These are phyloP conservation scores for Colletotrichum plurivorum DNA, from an alignment of 2,329 filamentous ascomycete genomes.

Conservation along the genomic window DNA sequence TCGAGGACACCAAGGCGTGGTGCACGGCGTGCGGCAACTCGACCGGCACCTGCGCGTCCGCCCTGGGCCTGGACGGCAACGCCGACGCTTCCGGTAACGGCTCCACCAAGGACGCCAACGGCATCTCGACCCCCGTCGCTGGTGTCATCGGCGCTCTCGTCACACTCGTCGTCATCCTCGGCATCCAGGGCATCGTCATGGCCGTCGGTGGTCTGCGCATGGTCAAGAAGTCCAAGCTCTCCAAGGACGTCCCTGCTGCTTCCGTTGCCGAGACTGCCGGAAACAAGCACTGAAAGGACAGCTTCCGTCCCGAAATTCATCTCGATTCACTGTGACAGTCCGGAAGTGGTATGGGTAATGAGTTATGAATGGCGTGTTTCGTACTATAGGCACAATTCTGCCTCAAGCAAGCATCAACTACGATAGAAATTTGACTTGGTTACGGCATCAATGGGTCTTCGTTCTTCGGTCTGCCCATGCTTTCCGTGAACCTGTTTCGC, in stretches of 20 bases:
- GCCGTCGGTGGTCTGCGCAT: slow-evolving; percentile 60
- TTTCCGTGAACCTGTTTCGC: too few species aligned
- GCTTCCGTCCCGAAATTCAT: too few species aligned
- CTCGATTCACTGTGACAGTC: not conserved
- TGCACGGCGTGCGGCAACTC: slow-evolving; percentile 82
- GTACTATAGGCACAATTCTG: not conserved
- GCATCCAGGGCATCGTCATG: slow-evolving; percentile 59
- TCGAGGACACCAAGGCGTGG: slow-evolving; percentile 78
- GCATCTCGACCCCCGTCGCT: slow-evolving; percentile 79
- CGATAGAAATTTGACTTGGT: too few species aligned
- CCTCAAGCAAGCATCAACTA: too few species aligned
- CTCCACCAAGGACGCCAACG: slow-evolving; percentile 50
- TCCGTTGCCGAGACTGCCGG: slow-evolving; percentile 10
- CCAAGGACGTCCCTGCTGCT: slow-evolving; percentile 23
- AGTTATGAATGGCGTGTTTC: slow-evolving; percentile 8
- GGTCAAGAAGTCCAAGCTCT: slow-evolving; percentile 61
- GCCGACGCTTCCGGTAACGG: slow-evolving; percentile 44
- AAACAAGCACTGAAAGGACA: slow-evolving; percentile 8
- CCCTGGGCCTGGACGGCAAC: slow-evolving; percentile 43
- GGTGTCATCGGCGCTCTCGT: slow-evolving; percentile 86
- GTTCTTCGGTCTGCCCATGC: too few species aligned
- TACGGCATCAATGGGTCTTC: too few species aligned
- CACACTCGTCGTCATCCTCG: slow-evolving; percentile 65
- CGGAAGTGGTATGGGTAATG: not conserved
- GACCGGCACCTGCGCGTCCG: slow-evolving; percentile 73